Conservation (phyloP, 192 early-diverging fungal genomes). For the Coemansia sp. region DNA sequence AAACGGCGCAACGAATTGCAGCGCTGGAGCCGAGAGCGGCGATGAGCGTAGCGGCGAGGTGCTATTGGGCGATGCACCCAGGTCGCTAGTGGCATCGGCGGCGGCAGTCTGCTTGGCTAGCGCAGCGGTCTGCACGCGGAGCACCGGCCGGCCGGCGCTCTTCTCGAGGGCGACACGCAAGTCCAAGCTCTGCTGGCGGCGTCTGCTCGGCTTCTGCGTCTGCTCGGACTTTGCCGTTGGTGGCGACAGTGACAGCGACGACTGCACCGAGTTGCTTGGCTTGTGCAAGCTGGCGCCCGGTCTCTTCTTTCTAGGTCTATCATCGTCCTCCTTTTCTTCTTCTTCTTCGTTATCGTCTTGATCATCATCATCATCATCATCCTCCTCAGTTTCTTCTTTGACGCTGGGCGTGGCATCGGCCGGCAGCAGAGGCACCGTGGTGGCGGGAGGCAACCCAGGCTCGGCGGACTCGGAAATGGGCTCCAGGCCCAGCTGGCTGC, state of each 20-base stretch:
- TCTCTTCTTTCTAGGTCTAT: background rate
- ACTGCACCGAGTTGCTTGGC: background rate
- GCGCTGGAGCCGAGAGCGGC: slow-evolving; percentile 43
- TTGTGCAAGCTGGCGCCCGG: background rate
- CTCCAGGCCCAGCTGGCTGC: slow-evolving; percentile 58
- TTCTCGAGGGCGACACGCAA: slow-evolving; percentile 14
- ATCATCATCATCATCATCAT: slow-evolving; percentile 1
- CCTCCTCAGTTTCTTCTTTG: slow-evolving; percentile 11
- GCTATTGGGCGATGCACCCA: background rate
- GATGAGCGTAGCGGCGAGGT: slow-evolving; percentile 30
- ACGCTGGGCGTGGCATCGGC: background rate
- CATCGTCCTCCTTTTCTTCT: slow-evolving; percentile 4
- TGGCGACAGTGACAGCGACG: background rate
- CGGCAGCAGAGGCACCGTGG: background rate
- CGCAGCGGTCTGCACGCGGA: slow-evolving; percentile 36
- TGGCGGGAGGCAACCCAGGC: background rate
- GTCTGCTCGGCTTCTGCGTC: slow-evolving; percentile 19
- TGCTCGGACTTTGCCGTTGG: slow-evolving; percentile 3
- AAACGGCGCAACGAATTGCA: slow-evolving; percentile 19
- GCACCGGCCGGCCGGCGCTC: slow-evolving; percentile 21
- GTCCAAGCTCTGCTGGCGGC: slow-evolving; percentile 48
- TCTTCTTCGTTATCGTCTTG: background rate
- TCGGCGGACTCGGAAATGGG: slow-evolving; percentile 37
- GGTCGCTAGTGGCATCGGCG: background rate
- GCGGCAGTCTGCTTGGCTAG: background rate